phyloP scores from a whole-genome alignment of 495 filamentous ascomycete species.

The Thozetella sp. region DNA sequence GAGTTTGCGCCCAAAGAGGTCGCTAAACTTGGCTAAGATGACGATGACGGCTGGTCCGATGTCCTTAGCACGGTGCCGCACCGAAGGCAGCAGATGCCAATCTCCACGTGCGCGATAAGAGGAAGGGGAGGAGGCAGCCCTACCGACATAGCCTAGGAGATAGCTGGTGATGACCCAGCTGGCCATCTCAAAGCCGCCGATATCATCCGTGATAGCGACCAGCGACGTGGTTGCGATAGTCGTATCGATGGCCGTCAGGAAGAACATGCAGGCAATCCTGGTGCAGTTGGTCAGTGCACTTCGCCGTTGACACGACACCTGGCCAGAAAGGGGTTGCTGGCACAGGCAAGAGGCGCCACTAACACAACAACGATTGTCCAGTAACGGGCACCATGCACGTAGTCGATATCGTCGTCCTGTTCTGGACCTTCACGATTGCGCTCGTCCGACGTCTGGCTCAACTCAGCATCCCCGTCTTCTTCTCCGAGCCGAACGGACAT shows the following conservation, averaged over 20 bases:
- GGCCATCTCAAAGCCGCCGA: constrained; percentile 38
- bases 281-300: background rate
- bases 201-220: constrained; percentile 43
- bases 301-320: background rate
- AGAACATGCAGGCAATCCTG: constrained; percentile 1
- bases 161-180: constrained; percentile 45
- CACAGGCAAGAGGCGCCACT: no score
- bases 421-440: no score
- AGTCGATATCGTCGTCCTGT: no score
- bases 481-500: no score
- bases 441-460: no score
- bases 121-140: no score
- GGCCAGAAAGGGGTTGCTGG: background rate
- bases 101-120: no score
- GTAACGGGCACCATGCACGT: no score
- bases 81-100: no score
- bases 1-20: background rate
- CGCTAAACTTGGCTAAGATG: constrained; percentile 3
- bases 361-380: no score
- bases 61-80: background rate
- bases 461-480: no score
- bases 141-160: constrained; percentile 8
- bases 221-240: constrained; percentile 50
- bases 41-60: background rate
- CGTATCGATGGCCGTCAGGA: constrained; percentile 44